Base-by-base conservation (phyloP, 2,329 filamentous ascomycete species). In the Lasiodiplodia sp. region DNA sequence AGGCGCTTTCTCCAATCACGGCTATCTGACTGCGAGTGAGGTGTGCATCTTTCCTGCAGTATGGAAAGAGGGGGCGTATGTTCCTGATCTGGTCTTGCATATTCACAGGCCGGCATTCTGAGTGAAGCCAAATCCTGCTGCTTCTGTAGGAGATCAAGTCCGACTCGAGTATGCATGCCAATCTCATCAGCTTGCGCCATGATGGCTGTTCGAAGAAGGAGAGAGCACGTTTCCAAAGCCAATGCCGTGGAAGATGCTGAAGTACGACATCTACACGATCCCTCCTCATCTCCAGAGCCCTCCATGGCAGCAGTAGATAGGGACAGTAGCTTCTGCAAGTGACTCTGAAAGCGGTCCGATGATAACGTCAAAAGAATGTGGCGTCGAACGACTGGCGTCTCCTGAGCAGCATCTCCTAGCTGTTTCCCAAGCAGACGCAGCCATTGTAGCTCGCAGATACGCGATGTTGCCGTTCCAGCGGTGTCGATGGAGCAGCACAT, bases 1-100 rank as follows among this genome's bases (percentile, higher is more conserved):
- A 89, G 73, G 3, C 78, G 79, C 40, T 79, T 72, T 70, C 81
- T 82, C 87, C 87, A 90, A 69, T 87, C 79, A 37, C 79, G 75
- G 47, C 78, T 77, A 52, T 77, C 71, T 28, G 63, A 69, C 49
- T 69, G 75, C 18, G 73, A 72, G 58, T 72, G 70, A 68, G 81
- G 78, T 28, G 83, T 84, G 49, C 75, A 76, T 64, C 78, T 73
- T 69, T 80, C 77, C 64, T 80, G 75, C 31, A 83, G 71, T 18
- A 82, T 68, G 0, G 73, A 74, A 55, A 73, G 66, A 66, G 31
- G 73, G 23, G 68, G 34, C 58, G 63, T 38, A 55, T 4, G 44
- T 11, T 44, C 23, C 23, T 38, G 53, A 12, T 14, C 18, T 23
- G 38, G 18, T 5, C 51, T n/a, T 3, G 34, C 18, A 69, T 78